Conservation (phyloP, 805 yeast species). For the Kodamaea hsintzibuensis region DNA sequence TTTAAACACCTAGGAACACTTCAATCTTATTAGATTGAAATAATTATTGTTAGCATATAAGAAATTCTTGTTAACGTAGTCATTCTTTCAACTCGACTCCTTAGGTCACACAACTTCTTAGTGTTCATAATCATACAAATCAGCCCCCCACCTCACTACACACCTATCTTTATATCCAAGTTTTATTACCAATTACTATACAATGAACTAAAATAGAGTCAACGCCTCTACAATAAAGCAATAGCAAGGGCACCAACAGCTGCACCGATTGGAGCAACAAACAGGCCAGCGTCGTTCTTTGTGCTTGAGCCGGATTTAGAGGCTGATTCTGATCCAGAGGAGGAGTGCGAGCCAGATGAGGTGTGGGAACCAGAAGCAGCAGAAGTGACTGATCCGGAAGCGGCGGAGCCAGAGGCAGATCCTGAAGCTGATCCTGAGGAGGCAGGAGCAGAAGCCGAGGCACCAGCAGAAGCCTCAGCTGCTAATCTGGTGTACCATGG, state of each 20-base stretch:
- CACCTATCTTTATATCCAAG: neutral
- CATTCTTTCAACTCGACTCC: too few species aligned
- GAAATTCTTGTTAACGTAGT: too few species aligned
- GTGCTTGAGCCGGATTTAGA: conserved; percentile 17
- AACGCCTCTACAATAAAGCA: conserved; percentile 26
- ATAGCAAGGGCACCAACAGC: conserved; percentile 35
- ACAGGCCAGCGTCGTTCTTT: conserved; percentile 15
- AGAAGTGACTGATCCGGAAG: conserved; percentile 7
- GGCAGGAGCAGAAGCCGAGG: conserved; percentile 6
- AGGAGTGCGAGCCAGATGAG: conserved; percentile 6
- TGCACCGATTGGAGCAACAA: conserved; percentile 31
- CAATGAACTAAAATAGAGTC: neutral
- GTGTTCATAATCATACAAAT: too few species aligned
- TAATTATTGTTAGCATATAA: too few species aligned
- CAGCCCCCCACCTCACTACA: neutral
- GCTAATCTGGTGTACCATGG: conserved; percentile 37
- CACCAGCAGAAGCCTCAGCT: conserved; percentile 13
- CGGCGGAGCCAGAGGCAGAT: conserved; percentile 9
- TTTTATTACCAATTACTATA: conserved; percentile 1
- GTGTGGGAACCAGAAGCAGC: conserved; percentile 3
- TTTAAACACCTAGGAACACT: too few species aligned
- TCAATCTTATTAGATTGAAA: too few species aligned
- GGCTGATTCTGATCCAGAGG: conserved; percentile 14
- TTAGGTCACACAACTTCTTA: too few species aligned
- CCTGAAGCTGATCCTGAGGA: conserved; percentile 10